Base-by-base conservation (phyloP, 2,329 filamentous ascomycete genomes). In the Monosporascus sp. region DNA sequence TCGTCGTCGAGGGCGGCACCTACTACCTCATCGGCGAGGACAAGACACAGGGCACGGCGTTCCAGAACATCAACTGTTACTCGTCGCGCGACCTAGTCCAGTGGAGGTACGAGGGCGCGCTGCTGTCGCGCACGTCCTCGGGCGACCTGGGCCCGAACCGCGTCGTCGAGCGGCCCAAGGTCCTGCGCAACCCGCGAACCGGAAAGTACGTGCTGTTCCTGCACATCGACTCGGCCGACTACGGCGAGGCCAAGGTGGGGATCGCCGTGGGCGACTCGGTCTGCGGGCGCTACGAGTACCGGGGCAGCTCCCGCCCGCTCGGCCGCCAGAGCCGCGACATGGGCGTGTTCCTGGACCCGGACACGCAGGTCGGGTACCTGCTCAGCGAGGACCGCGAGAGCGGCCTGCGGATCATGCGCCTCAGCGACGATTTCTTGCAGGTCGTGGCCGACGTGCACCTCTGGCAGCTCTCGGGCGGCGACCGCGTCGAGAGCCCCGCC, bases 21-120 rank as follows among this genome's bases (percentile, higher is more conserved):
- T 89, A 82, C 71, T 89, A 88, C 69, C 77, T 84, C 70, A 80
- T 88, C 36, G 86, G 86, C 17, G 85, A 89, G 65, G 85, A 88
- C 69, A 88, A 88, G 65, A 80, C 81, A 1, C 70, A 79, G n/a
- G 83, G 84, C 24, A 76, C 72, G 1, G 68, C 73, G 0, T 88
- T 88, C 65, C 78, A 82, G 54, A 83, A 83, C 49, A 72, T 88
- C 59, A 87, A 86, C 65, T 88, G 85, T 68, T 88, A 88, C 66
- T 81, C 80, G 0, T 85, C 81, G 15, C 73, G 72, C 14, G 70
- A 88, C 65, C 74, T 88, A 0, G 78, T 85, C 0, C 75, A 84
- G 57, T 88, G 85, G 85, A 80, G 71, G 0, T 83, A 81, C 53
- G 80, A 78, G 36, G 80, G 80, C 14, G 78, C 82, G 0, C 71